phyloP scores from a whole-genome alignment of 768 basidiomycete genomes.

The Macrolepiota albuminosa region DNA sequence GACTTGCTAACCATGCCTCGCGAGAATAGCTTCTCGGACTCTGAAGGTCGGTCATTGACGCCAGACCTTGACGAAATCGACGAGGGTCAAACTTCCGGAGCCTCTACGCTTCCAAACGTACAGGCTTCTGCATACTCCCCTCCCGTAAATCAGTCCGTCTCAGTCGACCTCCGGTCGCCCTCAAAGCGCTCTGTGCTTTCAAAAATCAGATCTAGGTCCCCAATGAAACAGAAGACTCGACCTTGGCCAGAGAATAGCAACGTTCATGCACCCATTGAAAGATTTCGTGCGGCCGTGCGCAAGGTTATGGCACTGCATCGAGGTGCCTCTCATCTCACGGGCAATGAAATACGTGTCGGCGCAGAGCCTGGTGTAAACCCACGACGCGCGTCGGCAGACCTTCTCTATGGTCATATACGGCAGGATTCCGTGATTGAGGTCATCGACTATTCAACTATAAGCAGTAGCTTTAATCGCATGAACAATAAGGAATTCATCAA shows the following conservation, averaged over 20 bases:
- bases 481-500: slow-evolving; percentile 58
- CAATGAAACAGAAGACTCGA: slow-evolving; percentile 7
- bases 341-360: slow-evolving; percentile 35
- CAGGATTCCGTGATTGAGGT: slow-evolving; percentile 64
- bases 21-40: slow-evolving; percentile 65
- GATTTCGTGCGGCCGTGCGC: slow-evolving; percentile 50
- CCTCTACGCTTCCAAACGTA: slow-evolving; percentile 17
- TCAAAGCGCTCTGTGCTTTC: slow-evolving; percentile 11
- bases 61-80: slow-evolving; percentile 50
- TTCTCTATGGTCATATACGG: slow-evolving; percentile 52
- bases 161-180: background rate
- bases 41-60: slow-evolving; percentile 60
- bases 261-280: slow-evolving; percentile 36
- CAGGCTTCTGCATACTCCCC: slow-evolving; percentile 3
- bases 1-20: slow-evolving; percentile 43
- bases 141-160: background rate
- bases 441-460: slow-evolving; percentile 57
- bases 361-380: slow-evolving; percentile 74
- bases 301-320: slow-evolving; percentile 63
- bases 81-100: slow-evolving; percentile 1
- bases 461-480: slow-evolving; percentile 50
- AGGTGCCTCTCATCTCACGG: slow-evolving; percentile 37
- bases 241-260: slow-evolving; percentile 9
- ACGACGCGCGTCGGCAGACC: slow-evolving; percentile 50
- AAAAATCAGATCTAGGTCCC: slow-evolving; percentile 6